Conservation (phyloP, 2,329 filamentous ascomycete species). For the Curvularia hawaiiensis region DNA sequence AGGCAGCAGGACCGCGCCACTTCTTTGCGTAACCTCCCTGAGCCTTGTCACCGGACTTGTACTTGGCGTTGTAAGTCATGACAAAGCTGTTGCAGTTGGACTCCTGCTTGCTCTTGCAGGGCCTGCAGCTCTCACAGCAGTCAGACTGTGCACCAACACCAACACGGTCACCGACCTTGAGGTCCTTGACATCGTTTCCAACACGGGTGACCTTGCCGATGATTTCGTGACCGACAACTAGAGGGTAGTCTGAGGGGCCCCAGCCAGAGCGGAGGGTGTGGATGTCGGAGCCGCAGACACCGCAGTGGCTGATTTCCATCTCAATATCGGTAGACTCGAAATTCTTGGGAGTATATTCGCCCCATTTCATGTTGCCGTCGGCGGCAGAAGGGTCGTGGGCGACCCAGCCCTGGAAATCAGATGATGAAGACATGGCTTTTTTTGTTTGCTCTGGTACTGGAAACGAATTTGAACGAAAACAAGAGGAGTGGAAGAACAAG, state of each 20-base stretch:
- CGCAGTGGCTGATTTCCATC: slow-evolving; percentile 49
- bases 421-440: slow-evolving; percentile 27
- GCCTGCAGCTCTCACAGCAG: slow-evolving; percentile 55
- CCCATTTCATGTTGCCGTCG: slow-evolving; percentile 62
- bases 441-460: slow-evolving; percentile 1
- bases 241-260: slow-evolving; percentile 57
- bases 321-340: slow-evolving; percentile 69
- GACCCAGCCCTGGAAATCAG: slow-evolving; percentile 62
- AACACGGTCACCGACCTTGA: slow-evolving; percentile 66
- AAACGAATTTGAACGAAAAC: not conserved
- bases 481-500: not conserved
- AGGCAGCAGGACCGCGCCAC: slow-evolving; percentile 76
- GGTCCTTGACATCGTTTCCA: slow-evolving; percentile 51
- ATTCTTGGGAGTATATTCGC: slow-evolving; percentile 50
- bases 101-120: slow-evolving; percentile 53
- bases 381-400: slow-evolving; percentile 56
- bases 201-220: slow-evolving; percentile 47
- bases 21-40: slow-evolving; percentile 69
- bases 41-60: slow-evolving; percentile 63
- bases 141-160: slow-evolving; percentile 57
- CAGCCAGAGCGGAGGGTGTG: slow-evolving; percentile 49
- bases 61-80: slow-evolving; percentile 54
- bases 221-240: slow-evolving; percentile 50
- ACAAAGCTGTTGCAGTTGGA: slow-evolving; percentile 53
- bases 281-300: slow-evolving; percentile 45